A percentile compares a stretch with the other conserved stretches of the same genome.
Conservation (phyloP, 1,139 yeast genomes). For the Geotrichum australiense region DNA sequence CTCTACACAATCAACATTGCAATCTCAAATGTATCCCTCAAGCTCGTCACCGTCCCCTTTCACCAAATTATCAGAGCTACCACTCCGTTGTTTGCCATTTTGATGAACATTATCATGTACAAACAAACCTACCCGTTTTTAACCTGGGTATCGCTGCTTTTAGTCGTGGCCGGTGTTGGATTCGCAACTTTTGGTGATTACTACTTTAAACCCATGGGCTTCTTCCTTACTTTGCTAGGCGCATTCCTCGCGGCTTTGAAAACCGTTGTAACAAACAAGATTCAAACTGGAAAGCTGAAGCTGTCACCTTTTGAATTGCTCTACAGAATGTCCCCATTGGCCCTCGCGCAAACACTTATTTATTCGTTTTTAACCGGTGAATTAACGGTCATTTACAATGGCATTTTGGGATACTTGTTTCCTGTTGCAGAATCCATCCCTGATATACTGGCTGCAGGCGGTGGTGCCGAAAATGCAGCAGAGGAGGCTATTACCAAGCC, state of each 20-base stretch:
- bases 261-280: constrained; percentile 26
- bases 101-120: constrained; percentile 23
- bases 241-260: constrained; percentile 27
- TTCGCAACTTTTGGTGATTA: constrained; percentile 26
- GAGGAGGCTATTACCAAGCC: constrained; percentile 4
- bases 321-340: constrained; percentile 27
- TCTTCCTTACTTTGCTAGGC: constrained; percentile 26
- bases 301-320: constrained; percentile 27
- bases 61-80: constrained; percentile 28
- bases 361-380: constrained; percentile 28
- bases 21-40: constrained; percentile 26
- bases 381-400: constrained; percentile 14
- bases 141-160: constrained; percentile 25
- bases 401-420: constrained; percentile 13
- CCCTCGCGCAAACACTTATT: constrained; percentile 23
- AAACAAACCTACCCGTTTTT: constrained; percentile 23
- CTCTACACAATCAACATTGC: constrained; percentile 29
- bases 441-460: constrained; percentile 3
- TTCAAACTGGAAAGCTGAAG: constrained; percentile 25
- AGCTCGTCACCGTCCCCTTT: constrained; percentile 28
- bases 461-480: constrained; percentile 4
- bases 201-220: constrained; percentile 25
- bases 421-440: constrained; percentile 8
- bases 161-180: constrained; percentile 20
- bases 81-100: constrained; percentile 27